These are phyloP conservation scores for Metarhizium humberi DNA, from an alignment of 2,329 filamentous ascomycete species.

Conservation along the genomic window DNA sequence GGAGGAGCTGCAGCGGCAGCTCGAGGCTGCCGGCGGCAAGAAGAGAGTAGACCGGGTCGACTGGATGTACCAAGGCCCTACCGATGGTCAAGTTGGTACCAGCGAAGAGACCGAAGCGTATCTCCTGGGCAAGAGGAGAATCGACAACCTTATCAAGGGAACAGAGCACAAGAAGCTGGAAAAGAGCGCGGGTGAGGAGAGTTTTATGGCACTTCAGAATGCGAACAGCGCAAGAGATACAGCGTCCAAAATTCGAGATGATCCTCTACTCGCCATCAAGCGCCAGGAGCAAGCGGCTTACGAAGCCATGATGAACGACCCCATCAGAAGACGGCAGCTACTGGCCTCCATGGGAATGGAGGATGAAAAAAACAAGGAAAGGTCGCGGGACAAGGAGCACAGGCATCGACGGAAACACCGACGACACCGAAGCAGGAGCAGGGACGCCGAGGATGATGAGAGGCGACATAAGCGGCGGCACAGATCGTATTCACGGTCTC, in stretches of 20 bases:
- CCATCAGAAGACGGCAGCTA: constrained; percentile 56
- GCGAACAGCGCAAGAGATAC: constrained; percentile 72
- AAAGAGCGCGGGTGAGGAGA: constrained; percentile 58
- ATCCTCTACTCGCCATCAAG: constrained; percentile 89
- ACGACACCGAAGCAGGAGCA: constrained; percentile 7
- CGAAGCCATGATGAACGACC: constrained; percentile 71
- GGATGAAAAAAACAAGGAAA: constrained; percentile 37
- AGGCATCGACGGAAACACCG: constrained; percentile 12
- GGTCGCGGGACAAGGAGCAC: constrained; percentile 18
- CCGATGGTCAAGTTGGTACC: constrained; percentile 63
- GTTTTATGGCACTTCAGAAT: constrained; percentile 52
- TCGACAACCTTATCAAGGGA: constrained; percentile 73
- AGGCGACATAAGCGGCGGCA: constrained; percentile 25
- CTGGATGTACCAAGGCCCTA: constrained; percentile 95
- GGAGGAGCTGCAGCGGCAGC: constrained; percentile 81
- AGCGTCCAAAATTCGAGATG: constrained; percentile 77
- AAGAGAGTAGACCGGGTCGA: constrained; percentile 79
- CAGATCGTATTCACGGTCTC: constrained; percentile 36
- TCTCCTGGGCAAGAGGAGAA: constrained; percentile 80
- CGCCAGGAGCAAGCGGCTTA: constrained; percentile 79
- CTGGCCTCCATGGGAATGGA: constrained; percentile 53
- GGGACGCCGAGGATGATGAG: constrained; percentile 2
- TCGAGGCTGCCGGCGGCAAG: constrained; percentile 78
- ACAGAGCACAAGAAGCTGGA: constrained; percentile 73
- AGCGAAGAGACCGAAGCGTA: constrained; percentile 91